Evolutionary conservation across 2,329 filamentous ascomycete genomes (phyloP).

Genomic region (Neopestalotiopsis rosae): DNA sequence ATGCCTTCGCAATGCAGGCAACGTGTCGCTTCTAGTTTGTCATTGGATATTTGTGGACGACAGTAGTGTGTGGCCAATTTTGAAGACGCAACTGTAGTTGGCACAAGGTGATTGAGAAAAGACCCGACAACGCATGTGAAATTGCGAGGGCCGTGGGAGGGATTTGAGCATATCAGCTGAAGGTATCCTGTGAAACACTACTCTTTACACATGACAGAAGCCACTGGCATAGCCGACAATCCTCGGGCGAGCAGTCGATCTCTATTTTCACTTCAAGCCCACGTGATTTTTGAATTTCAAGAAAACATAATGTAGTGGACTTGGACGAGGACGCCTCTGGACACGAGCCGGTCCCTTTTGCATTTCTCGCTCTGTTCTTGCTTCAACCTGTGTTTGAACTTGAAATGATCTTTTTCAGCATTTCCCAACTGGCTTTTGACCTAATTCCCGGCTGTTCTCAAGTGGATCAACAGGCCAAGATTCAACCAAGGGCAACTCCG

Average conservation of each 20-base stretch:
- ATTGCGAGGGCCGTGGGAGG: background rate
- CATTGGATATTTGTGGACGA: too few species aligned
- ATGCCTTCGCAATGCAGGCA: too few species aligned
- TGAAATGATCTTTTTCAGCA: background rate
- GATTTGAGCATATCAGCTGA: background rate
- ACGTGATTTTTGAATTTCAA: background rate
- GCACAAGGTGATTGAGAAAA: background rate
- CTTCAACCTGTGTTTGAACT: background rate
- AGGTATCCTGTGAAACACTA: background rate
- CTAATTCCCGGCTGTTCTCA: background rate
- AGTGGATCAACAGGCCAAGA: background rate
- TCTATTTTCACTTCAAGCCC: background rate
- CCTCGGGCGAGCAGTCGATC: background rate
- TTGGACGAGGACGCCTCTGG: background rate
- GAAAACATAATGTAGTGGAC: background rate
- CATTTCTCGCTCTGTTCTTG: background rate
- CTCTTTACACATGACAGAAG: background rate
- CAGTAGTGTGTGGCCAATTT: too few species aligned
- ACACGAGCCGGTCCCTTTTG: background rate
- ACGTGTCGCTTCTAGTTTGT: too few species aligned
- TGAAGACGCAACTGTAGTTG: background rate
- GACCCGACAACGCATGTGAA: background rate
- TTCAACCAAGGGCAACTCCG: background rate
- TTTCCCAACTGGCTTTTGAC: background rate
- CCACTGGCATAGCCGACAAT: background rate